Conservation (phyloP, 2,329 filamentous ascomycete species). For the Aureobasidium vineae region DNA sequence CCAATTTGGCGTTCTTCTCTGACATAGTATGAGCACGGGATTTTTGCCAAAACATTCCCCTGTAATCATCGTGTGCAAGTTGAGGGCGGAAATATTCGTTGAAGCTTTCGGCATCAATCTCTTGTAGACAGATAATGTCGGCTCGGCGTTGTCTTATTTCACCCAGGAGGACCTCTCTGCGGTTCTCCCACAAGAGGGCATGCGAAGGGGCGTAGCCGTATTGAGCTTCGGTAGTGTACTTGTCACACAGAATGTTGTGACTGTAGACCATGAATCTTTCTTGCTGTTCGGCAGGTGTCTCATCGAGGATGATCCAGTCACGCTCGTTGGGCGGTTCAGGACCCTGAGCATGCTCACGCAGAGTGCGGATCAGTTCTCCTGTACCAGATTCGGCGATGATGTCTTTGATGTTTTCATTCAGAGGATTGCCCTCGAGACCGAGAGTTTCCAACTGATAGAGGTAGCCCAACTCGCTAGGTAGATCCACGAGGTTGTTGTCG, state of each 20-base stretch:
- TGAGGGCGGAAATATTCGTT: slow-evolving; percentile 88
- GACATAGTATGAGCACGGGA: slow-evolving; percentile 87
- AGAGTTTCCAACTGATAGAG: slow-evolving; percentile 85
- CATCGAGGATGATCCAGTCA: slow-evolving; percentile 72
- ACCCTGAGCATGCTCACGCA: slow-evolving; percentile 85
- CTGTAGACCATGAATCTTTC: slow-evolving; percentile 81
- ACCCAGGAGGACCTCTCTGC: slow-evolving; percentile 75
- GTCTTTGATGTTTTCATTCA: slow-evolving; percentile 72
- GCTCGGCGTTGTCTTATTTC: slow-evolving; percentile 77
- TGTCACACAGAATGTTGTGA: slow-evolving; percentile 95
- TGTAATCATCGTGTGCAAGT: slow-evolving; percentile 84
- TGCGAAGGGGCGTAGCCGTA: slow-evolving; percentile 88
- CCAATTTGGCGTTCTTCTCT: slow-evolving; percentile 80
- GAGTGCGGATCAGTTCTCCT: slow-evolving; percentile 73
- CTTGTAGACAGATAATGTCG: slow-evolving; percentile 90
- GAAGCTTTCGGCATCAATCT: slow-evolving; percentile 89
- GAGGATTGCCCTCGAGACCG: slow-evolving; percentile 87
- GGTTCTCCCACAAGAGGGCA: slow-evolving; percentile 82
- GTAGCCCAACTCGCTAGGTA: slow-evolving; percentile 85
- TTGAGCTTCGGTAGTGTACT: slow-evolving; percentile 77
- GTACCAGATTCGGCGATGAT: slow-evolving; percentile 87
- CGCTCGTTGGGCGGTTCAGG: slow-evolving; percentile 74
- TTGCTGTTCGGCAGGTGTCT: slow-evolving; percentile 43
- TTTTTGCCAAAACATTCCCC: slow-evolving; percentile 90
- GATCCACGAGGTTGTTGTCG: slow-evolving; percentile 78